These are phyloP conservation scores for Isabelozyma rhagii DNA, from an alignment of 805 yeast species.

Conservation along the genomic window DNA sequence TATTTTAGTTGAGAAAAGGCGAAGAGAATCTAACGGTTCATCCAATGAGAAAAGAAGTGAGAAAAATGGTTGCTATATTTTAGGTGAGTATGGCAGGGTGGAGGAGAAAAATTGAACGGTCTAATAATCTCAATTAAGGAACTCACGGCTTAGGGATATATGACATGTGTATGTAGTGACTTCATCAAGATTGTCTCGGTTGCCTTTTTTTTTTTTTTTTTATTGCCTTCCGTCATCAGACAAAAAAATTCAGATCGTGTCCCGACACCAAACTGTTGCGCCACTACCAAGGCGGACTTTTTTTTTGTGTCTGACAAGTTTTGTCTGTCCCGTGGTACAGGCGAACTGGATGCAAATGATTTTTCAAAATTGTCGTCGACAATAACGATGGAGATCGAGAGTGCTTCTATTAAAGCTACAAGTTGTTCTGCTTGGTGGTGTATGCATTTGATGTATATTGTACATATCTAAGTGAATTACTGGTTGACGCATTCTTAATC, in stretches of 20 bases:
- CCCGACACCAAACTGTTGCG: neutral
- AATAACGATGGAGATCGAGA: no score
- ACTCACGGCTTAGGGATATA: neutral
- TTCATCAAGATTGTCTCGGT: neutral
- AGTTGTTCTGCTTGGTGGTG: no score
- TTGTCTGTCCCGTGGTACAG: neutral
- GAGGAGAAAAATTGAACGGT: no score
- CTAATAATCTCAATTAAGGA: no score
- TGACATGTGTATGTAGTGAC: neutral
- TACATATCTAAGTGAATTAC: no score
- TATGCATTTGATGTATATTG: no score
- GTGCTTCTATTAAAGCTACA: no score
- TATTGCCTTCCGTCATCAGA: neutral
- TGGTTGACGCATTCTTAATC: slow-evolving; percentile 6
- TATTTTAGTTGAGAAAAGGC: neutral
- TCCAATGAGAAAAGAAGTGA: no score
- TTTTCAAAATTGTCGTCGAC: no score
- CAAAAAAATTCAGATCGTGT: neutral
- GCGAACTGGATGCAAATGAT: neutral
- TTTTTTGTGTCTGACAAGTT: neutral
- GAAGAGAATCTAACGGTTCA: neutral
- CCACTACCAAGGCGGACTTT: neutral
- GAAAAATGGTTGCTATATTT: neutral
- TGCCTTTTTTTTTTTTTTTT: neutral
- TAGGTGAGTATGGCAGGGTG: neutral